phyloP scores from a whole-genome alignment of 257 asterid genomes.

The Lavandula angustifolia region DNA sequence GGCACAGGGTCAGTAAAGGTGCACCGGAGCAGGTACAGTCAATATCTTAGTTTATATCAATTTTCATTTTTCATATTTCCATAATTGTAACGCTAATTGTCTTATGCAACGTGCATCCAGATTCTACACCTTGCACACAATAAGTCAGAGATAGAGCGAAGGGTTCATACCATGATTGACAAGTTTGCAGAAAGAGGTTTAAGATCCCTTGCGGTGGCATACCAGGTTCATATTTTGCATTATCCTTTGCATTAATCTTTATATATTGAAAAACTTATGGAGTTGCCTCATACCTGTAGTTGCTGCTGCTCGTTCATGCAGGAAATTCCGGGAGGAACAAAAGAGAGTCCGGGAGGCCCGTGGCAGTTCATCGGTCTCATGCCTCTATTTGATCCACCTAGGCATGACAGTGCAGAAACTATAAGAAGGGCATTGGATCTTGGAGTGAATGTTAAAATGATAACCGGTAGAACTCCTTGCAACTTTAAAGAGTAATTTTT shows the following conservation, averaged over 20 bases:
- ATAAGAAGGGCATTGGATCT: constrained; percentile 82
- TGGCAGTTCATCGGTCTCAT: constrained; percentile 90
- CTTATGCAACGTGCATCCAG: constrained; percentile 34
- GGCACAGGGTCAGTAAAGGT: constrained; percentile 99
- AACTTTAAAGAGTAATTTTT: constrained; percentile 1
- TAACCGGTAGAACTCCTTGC: constrained; percentile 55
- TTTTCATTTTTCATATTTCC: not conserved
- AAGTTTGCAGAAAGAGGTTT: constrained; percentile 92
- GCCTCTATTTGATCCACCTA: constrained; percentile 96
- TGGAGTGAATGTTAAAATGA: constrained; percentile 94
- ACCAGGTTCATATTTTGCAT: constrained; percentile 74
- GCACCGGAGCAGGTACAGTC: constrained; percentile 92
- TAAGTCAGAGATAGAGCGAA: constrained; percentile 73
- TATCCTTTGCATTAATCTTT: too few relatives aligned
- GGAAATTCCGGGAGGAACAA: constrained; percentile 87
- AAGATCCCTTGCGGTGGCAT: constrained; percentile 88
- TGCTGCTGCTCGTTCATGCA: constrained; percentile 32
- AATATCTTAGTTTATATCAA: not conserved
- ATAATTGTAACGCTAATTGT: constrained; percentile 23
- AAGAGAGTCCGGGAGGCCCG: constrained; percentile 87
- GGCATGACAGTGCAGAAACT: constrained; percentile 95
- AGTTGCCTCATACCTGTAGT: constrained; percentile 10
- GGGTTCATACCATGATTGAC: constrained; percentile 80
- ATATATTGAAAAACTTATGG: too few relatives aligned
- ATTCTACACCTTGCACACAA: constrained; percentile 80